Percentiles rank a stretch among this genome's conserved stretches.
phyloP scores from a whole-genome alignment of 116 monocot species.

The Thalassia testudinum region DNA sequence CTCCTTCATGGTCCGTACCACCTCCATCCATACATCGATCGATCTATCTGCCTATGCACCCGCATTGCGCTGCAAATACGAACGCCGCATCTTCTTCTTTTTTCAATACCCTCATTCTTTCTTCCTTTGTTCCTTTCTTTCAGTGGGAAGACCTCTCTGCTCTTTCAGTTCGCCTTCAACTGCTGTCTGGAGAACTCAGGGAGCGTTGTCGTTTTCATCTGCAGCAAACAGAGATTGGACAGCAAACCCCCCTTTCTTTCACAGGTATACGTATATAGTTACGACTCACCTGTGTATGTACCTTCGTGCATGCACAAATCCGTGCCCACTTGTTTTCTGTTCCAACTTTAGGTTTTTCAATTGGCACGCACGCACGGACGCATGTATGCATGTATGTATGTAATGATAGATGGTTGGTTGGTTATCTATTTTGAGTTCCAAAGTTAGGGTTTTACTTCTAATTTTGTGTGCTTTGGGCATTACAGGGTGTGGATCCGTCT shows the following conservation, averaged over 20 bases:
- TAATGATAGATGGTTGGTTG: no score
- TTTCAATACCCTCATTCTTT: neutral
- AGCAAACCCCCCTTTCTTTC: slow-evolving; percentile 64
- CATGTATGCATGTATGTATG: no score
- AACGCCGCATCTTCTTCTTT: no score
- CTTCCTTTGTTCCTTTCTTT: neutral
- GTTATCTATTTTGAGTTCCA: no score
- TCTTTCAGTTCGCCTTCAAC: slow-evolving; percentile 90
- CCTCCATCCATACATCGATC: neutral
- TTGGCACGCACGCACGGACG: no score
- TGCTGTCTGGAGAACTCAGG: slow-evolving; percentile 30
- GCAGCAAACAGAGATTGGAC: slow-evolving; percentile 66
- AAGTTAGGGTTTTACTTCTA: neutral
- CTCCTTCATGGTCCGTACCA: slow-evolving; percentile 29
- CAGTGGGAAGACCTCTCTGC: slow-evolving; percentile 91
- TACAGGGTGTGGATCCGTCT: slow-evolving; percentile 51
- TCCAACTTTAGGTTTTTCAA: neutral
- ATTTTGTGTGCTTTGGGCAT: slow-evolving; percentile 1
- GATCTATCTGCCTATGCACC: neutral
- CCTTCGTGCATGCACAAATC: neutral
- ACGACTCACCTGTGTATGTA: neutral
- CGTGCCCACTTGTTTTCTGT: neutral
- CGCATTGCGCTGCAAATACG: no score
- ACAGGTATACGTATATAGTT: slow-evolving; percentile 31
- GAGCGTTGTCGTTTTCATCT: slow-evolving; percentile 60